Conservation (phyloP, 306 rosid genomes). For the Vigna trinervia region DNA sequence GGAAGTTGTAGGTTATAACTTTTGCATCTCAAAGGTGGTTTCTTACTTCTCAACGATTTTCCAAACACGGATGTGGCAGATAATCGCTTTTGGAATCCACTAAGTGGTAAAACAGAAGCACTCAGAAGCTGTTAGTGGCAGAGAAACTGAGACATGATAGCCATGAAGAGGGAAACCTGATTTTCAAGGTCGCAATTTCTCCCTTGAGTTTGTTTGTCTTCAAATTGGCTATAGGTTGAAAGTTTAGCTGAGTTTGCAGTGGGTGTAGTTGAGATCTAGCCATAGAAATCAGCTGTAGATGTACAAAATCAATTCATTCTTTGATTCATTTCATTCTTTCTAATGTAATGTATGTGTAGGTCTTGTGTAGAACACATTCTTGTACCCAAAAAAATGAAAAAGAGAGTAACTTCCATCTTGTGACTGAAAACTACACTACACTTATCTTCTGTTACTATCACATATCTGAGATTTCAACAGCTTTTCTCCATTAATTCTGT, state of each 20-base stretch:
- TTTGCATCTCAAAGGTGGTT: neutral
- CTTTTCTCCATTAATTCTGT: neutral
- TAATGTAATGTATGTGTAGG: constrained; percentile 34
- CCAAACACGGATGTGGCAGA: neutral
- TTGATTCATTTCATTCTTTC: constrained; percentile 59
- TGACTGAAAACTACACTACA: constrained; percentile 16
- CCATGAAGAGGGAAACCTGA: constrained; percentile 12
- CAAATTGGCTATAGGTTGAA: constrained; percentile 23
- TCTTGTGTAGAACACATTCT: constrained; percentile 33
- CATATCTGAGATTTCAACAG: neutral
- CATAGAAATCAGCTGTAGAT: constrained; percentile 42
- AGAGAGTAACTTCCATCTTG: neutral
- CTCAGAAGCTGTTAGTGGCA: constrained; percentile 28
- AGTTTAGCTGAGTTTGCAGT: constrained; percentile 16
- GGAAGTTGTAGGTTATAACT: neutral
- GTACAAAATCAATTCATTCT: constrained; percentile 58
- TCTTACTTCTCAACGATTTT: neutral
- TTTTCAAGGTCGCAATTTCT: neutral
- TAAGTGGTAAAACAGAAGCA: constrained; percentile 37
- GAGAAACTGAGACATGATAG: constrained; percentile 33
- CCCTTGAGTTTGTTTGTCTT: constrained; percentile 18
- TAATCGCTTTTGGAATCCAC: constrained; percentile 41
- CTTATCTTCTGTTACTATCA: constrained; percentile 20
- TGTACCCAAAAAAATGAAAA: neutral
- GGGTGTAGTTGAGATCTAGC: constrained; percentile 51